These are phyloP conservation scores for Boletus rubroflammeus DNA, from an alignment of 768 basidiomycete species.

Conservation along the genomic window DNA sequence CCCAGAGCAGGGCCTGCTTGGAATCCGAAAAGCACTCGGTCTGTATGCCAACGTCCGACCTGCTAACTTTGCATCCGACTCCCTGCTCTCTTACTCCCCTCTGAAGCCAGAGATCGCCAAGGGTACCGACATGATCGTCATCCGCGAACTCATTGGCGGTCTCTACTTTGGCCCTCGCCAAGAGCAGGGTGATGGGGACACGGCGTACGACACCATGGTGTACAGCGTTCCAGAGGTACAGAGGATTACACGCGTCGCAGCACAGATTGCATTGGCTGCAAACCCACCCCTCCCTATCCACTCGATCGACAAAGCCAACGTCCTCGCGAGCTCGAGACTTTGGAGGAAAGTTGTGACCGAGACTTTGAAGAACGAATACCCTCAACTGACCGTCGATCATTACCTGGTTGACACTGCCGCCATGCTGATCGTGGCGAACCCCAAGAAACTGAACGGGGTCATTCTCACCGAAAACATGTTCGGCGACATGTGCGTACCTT, in stretches of 20 bases:
- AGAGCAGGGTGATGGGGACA: conserved; percentile 70
- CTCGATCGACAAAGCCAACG: conserved; percentile 98
- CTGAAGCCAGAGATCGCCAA: conserved; percentile 77
- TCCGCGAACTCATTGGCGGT: conserved; percentile 95
- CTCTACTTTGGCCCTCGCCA: conserved; percentile 93
- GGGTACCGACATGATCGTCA: conserved; percentile 88
- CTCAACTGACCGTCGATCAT: conserved; percentile 83
- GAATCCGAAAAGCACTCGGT: conserved; percentile 86
- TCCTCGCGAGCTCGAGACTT: conserved; percentile 88
- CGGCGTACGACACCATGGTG: conserved; percentile 89
- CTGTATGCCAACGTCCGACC: conserved; percentile 99
- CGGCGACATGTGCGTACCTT: conserved; percentile 82
- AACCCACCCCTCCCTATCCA: conserved; percentile 87
- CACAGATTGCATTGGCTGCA: conserved; percentile 79
- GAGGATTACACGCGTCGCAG: conserved; percentile 94
- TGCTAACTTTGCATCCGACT: conserved; percentile 90
- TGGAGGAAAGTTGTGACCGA: conserved; percentile 95
- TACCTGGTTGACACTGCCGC: conserved; percentile 93
- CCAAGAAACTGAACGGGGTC: conserved; percentile 91
- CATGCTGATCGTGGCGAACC: conserved; percentile 90
- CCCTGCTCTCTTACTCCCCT: conserved; percentile 84
- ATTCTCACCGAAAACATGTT: conserved; percentile 95
- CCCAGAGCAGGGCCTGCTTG: conserved; percentile 88
- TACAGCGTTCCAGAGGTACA: conserved; percentile 91
- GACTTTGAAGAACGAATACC: conserved; percentile 79